A percentile compares a stretch with the other conserved stretches of the same genome.
Evolutionary conservation across 169 alveolate genomes (phyloP).

Genomic region (Eimeria necatrix): DNA sequence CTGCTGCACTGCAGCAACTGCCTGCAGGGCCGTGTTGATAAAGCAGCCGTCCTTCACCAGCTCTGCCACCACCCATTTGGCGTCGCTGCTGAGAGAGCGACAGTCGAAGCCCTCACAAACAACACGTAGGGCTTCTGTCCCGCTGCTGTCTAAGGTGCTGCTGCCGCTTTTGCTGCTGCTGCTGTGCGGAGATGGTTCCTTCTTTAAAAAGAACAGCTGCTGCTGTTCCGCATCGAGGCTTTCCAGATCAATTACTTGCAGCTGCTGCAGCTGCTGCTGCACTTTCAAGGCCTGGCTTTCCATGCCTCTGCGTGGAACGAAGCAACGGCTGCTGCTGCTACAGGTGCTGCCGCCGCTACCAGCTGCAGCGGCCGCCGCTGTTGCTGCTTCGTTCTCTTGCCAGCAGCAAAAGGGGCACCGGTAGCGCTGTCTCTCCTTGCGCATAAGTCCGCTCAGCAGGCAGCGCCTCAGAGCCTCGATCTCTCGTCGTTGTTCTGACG

Average conservation of each 20-base stretch:
- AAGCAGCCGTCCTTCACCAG: constrained; percentile 49
- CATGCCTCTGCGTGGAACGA: constrained; percentile 12
- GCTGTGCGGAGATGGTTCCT: neutral
- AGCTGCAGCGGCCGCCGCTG: constrained; percentile 33
- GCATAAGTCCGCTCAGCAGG: constrained; percentile 20
- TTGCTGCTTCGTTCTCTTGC: neutral
- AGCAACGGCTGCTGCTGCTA: constrained; percentile 22
- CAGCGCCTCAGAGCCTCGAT: constrained; percentile 54
- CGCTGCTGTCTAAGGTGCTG: constrained; percentile 48
- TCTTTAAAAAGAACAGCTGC: constrained; percentile 25
- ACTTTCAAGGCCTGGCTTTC: constrained; percentile 30
- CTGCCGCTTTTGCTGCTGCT: constrained; percentile 62
- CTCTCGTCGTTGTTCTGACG: constrained; percentile 36
- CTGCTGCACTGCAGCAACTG: constrained; percentile 72
- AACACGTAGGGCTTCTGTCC: constrained; percentile 8
- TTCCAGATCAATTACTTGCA: constrained; percentile 36
- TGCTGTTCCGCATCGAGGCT: constrained; percentile 45
- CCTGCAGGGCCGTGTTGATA: constrained; percentile 38
- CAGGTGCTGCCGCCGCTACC: neutral
- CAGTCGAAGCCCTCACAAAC: constrained; percentile 51
- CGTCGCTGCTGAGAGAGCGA: constrained; percentile 33
- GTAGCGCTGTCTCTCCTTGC: constrained; percentile 51
- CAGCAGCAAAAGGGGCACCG: constrained; percentile 62
- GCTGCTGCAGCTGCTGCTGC: constrained; percentile 70
- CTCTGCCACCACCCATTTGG: constrained; percentile 11